Evolutionary conservation across 163 green algal species (phyloP).

Genomic region (Scenedesmus sp.): DNA sequence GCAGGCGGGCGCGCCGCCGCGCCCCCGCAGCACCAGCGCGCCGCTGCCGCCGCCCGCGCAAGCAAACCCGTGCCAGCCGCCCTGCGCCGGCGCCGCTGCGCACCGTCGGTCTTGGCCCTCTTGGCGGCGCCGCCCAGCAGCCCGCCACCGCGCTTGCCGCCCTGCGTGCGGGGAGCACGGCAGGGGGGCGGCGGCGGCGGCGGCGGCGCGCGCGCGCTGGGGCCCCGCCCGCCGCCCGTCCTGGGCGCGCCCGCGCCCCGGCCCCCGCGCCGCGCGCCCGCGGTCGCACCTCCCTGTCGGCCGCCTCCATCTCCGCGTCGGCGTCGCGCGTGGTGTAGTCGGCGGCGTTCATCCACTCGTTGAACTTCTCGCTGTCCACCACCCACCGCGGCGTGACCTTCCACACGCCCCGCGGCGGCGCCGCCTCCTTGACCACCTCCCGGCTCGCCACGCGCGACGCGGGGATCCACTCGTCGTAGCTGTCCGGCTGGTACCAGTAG

Average conservation of each 20-base stretch:
- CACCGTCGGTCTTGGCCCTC: constrained; percentile 19
- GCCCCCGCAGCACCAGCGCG: background rate
- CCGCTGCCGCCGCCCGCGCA: background rate
- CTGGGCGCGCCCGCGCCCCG: background rate
- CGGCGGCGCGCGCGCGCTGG: too few relatives aligned
- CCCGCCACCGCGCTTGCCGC: constrained; percentile 19
- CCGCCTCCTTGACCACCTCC: constrained; percentile 14
- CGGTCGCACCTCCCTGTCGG: constrained; percentile 13
- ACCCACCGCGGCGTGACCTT: constrained; percentile 74
- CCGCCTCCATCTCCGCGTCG: constrained; percentile 47
- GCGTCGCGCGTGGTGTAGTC: constrained; percentile 72
- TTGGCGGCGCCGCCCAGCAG: background rate
- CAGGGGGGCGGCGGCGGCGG: too few relatives aligned
- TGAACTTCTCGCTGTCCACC: constrained; percentile 86
- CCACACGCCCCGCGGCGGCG: constrained; percentile 26
- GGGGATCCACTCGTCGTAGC: constrained; percentile 86
- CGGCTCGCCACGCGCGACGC: constrained; percentile 16
- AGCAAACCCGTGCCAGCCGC: background rate
- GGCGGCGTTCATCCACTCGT: constrained; percentile 95
- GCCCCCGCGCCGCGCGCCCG: too few relatives aligned
- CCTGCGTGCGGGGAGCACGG: background rate
- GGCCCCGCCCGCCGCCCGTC: too few relatives aligned
- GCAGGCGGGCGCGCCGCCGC: too few relatives aligned
- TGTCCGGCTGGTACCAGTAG: constrained; percentile 88
- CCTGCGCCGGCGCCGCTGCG: background rate